phyloP scores from a whole-genome alignment of 2,329 filamentous ascomycete species.

The Pseudogymnoascus sp. region DNA sequence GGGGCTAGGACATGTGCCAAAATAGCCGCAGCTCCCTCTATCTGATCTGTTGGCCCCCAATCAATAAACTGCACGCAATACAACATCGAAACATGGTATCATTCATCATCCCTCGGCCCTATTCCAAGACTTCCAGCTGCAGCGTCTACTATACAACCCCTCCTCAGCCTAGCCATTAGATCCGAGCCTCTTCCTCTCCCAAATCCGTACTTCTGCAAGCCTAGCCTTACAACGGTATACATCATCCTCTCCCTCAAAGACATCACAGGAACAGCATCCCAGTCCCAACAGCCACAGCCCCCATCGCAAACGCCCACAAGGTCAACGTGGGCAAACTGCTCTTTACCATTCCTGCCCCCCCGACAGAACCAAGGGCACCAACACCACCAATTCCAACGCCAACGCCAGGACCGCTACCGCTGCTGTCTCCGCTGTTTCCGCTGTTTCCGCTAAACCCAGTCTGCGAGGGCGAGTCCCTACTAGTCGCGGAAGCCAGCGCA shows the following conservation, averaged over 20 bases:
- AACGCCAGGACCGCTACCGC: background rate
- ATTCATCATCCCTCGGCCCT: background rate
- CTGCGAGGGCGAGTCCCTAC: background rate
- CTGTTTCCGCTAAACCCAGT: background rate
- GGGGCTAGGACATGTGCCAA: too few relatives aligned
- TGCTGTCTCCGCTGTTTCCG: background rate
- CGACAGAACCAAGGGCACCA: background rate
- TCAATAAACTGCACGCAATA: background rate
- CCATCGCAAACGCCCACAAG: background rate
- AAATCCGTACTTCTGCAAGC: background rate
- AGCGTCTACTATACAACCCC: background rate
- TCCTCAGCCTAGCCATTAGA: background rate
- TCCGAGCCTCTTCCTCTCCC: background rate
- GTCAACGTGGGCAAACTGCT: background rate
- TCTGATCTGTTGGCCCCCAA: background rate
- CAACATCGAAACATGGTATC: background rate
- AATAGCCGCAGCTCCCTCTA: background rate
- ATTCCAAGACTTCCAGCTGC: background rate
- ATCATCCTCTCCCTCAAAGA: background rate
- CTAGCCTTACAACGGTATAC: background rate
- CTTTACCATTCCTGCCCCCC: background rate
- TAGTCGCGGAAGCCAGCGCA: background rate
- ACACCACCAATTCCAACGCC: background rate
- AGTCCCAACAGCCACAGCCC: background rate
- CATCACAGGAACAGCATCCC: background rate